These are phyloP conservation scores for Ophiostoma pallidulum DNA, from an alignment of 2,329 filamentous ascomycete species.

Conservation along the genomic window DNA sequence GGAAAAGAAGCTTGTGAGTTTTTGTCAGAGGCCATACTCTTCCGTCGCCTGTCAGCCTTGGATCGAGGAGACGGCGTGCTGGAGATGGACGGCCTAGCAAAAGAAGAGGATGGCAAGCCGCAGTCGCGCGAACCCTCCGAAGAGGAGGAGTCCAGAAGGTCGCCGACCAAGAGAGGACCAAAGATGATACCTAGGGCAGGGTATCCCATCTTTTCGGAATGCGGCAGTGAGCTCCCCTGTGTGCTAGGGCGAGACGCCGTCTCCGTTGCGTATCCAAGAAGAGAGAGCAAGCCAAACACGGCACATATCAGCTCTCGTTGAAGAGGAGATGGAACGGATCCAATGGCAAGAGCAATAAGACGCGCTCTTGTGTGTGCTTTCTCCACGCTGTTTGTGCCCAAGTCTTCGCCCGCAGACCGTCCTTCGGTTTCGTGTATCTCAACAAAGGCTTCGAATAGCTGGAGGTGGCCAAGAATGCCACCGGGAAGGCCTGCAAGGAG, in stretches of 20 bases:
- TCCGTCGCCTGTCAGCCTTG: conserved; percentile 28
- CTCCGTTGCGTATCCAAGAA: conserved; percentile 51
- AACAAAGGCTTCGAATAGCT: conserved; percentile 52
- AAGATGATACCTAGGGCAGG: conserved; percentile 54
- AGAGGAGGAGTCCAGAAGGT: conserved; percentile 41
- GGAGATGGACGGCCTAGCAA: conserved; percentile 22
- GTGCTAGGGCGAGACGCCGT: conserved; percentile 41
- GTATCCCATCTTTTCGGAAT: conserved; percentile 55
- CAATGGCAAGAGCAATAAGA: conserved; percentile 55
- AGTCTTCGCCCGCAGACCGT: conserved; percentile 6
- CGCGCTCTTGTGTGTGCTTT: conserved; percentile 49
- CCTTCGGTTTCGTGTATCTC: conserved; percentile 39
- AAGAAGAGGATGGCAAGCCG: conserved; percentile 28
- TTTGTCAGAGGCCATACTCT: conserved; percentile 14
- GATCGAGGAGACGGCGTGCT: conserved; percentile 32
- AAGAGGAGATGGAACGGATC: conserved; percentile 48
- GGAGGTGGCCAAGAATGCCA: conserved; percentile 54
- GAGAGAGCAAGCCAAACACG: conserved; percentile 55
- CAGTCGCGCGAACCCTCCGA: conserved; percentile 30
- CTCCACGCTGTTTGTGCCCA: conserved; percentile 41
- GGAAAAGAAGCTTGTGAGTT: conserved; percentile 18
- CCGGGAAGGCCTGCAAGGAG: conserved; percentile 55
- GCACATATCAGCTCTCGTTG: conserved; percentile 56
- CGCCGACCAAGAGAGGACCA: conserved; percentile 53
- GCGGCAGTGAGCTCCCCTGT: conserved; percentile 41